Evolutionary conservation across 2,329 filamentous ascomycete genomes (phyloP), one percentile per base, ranked within the genome.

Genomic region (Sarocladiaceae sp.): DNA sequence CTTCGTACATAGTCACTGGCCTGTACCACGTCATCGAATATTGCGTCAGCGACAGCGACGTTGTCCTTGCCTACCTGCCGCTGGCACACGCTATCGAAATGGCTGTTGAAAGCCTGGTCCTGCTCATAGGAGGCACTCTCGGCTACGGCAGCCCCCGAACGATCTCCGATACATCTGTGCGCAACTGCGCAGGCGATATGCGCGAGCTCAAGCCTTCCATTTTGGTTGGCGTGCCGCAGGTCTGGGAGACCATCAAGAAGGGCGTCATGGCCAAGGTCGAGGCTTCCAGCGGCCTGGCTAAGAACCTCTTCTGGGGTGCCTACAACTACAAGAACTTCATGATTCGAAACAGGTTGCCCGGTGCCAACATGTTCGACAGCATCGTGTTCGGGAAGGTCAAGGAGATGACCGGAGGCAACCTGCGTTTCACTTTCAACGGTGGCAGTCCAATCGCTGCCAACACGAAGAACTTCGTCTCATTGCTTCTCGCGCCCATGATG

Each of bases 241-340:
- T 98, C 24, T 98, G 91, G 90, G 93, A 98, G 68, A 90, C 88
- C 1, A 85, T 98, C 57, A 91, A 89, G 73, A 98, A 98, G 73
- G 93, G 93, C 45, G 86, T 98, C 56, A 72, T 91, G 51, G 68
- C 72, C 55, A 88, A 89, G 65, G 82, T 97, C 48, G 83, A 86
- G 59, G 70, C 76, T 47, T 77, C 84, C 49, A 82, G 82, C 56
- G 64, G 75, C n/a, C 47, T 97, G 33, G 75, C 83, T 47, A 82
- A 74, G 65, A 82, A 83, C 55, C 67, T 97, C 50, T 98, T 98
- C 74, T 83, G 78, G 79, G 71, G 71, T 27, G 79, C 80, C 18
- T 72, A 77, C 54, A 69, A 66, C 55, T 69, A 75, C 48, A 85
- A 85, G 62, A 65, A 67, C 20, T 73, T 78, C 53, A 70, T 84